These are phyloP conservation scores for Dalbergia oliveri DNA, from an alignment of 306 rosid species.

Conservation along the genomic window DNA sequence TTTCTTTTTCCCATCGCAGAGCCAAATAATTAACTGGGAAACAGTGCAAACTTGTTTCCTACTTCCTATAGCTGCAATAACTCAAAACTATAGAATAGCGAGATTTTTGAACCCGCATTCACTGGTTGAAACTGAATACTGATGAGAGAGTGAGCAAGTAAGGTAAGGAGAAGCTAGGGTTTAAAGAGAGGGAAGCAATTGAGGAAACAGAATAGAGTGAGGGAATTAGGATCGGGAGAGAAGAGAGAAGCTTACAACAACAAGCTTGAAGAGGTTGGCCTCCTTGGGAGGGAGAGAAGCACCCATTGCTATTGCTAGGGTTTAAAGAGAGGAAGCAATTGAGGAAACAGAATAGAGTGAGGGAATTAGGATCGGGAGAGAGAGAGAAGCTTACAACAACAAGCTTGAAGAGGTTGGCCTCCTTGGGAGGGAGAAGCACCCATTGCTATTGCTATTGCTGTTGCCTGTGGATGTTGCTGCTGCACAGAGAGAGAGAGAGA, in stretches of 20 bases:
- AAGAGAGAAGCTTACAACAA: slow-evolving; percentile 77
- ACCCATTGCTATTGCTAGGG: slow-evolving; percentile 64
- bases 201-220: no score
- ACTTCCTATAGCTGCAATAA: background rate
- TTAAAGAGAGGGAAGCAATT: no score
- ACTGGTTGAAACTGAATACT: background rate
- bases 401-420: slow-evolving; percentile 99
- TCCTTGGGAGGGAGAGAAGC: slow-evolving; percentile 95
- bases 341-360: no score
- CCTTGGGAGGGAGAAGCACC: slow-evolving; percentile 96
- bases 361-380: no score
- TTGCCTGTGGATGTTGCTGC: background rate
- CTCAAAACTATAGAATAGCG: background rate
- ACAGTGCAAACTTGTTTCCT: background rate
- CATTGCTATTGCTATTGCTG: slow-evolving; percentile 53
- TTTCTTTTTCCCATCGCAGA: background rate
- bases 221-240: background rate
- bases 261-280: slow-evolving; percentile 99
- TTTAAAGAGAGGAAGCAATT: no score
- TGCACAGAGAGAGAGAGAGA: background rate
- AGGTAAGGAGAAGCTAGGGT: no score
- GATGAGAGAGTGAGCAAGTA: no score
- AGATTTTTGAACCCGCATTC: background rate
- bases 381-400: slow-evolving; percentile 83
- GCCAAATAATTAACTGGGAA: background rate